Evolutionary conservation across 2,329 filamentous ascomycete genomes (phyloP), one percentile per base, ranked within the genome.

Genomic region (Raffaelea albimanens): DNA sequence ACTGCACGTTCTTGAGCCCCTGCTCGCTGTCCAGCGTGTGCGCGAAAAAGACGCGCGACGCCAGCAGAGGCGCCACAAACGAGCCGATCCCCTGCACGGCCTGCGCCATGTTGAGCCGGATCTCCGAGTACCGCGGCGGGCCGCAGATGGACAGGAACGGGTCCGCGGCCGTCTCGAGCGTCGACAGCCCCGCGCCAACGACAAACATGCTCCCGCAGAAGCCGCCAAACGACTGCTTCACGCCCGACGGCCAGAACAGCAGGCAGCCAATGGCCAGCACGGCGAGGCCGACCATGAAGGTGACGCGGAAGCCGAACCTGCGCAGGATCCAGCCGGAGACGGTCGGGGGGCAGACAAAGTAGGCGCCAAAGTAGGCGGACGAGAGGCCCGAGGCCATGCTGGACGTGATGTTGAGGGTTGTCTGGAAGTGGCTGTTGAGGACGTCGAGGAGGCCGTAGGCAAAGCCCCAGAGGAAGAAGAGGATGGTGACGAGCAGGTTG

Each of bases 251-350:
- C 77, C 75, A 80, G 50, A 78, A 76, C 43, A 78, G 62, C 23
- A 81, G 62, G 23, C 72, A 71, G n/a, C 75, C 76, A 19, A 80
- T 62, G 8, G 73, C 75, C 51, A 77, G 75, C 7, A 80, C 63
- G 34, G 60, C 66, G 1, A 81, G 68, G 1, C 78, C 77, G 16
- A 76, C 73, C 58, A 86, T 84, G 61, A 86, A 85, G 31, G 81
- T 82, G 48, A 75, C 74, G 45, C 80, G 75, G 62, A 83, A 85
- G 16, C 82, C 82, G 55, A 72, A 83, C 52, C 73, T 72, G 29
- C 81, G 76, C 13, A 86, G 71, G 56, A 85, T 69, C 65, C 68
- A 75, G 47, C 63, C 64, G 3, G 63, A 66, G 47, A 68, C 57
- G 18, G 64, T 60, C 5, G 67, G 56, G n/a, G 59, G 57, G 23